Evolutionary conservation across 2,329 filamentous ascomycete species (phyloP), one percentile per base, ranked within the genome.

Genomic region (Xylogone sp.): DNA sequence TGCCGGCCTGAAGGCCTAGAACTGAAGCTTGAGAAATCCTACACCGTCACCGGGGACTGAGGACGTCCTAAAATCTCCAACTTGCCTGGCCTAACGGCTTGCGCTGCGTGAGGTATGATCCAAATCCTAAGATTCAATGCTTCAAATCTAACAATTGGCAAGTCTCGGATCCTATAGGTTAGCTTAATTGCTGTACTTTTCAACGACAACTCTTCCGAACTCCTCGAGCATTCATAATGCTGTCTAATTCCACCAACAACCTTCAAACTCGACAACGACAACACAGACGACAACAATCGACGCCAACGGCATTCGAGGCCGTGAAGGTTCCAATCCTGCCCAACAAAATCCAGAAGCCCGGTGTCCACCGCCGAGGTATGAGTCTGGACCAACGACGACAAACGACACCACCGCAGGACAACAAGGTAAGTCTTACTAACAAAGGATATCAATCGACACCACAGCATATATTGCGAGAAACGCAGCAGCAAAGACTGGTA

Each of bases 261-360:
- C 83, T 90, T 76, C 85, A 89, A 69, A 80, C 81, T 72, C 84
- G 84, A 71, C 82, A 85, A 70, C 82, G 83, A 74, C 80, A 83
- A 73, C 90, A 96, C 75, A 82, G 89, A 71, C 87, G 91, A 75
- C 90, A 96, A 77, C 86, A 89, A 66, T 96, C 91, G 65, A 93
- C 88, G 67, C 88, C 89, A 59, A 82, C 81, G 71, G 82, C 81
- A 69, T 88, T 89, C 73, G 88, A 93, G 69, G 82, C 83, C 65
- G 81, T 83, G 68, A 87, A 84, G 79, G 82, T 84, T 73, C 81
- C 72, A 67, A 77, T 77, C 73, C 77, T 88, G 74, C 81, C 85
- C 65, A 78, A 71, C 53, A 39, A 39, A 18, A 76, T 81, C 71
- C 75, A 66, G 51, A 64, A 72, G 69, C 76, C 75, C 69, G 70